These are phyloP conservation scores for Pseudocohnilembus persalinus DNA, from an alignment of 169 alveolate genomes.

Conservation along the genomic window DNA sequence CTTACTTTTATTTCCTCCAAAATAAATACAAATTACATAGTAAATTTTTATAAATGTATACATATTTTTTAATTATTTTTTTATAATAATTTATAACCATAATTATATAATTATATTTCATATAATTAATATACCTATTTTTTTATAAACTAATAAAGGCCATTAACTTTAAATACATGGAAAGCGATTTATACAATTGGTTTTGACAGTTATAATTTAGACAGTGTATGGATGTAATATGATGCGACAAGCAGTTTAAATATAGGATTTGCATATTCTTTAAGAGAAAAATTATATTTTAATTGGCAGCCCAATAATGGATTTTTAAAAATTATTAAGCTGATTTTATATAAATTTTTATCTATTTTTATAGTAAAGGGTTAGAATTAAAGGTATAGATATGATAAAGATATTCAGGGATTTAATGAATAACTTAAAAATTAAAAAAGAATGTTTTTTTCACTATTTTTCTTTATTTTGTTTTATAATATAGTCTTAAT, in stretches of 20 bases:
- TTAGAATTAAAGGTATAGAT: background rate
- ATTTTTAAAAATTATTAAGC: background rate
- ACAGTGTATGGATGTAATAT: slow-evolving; percentile 13
- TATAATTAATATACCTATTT: too few relatives aligned
- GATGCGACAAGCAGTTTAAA: slow-evolving; percentile 5
- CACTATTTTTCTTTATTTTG: background rate
- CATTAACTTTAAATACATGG: slow-evolving; percentile 10
- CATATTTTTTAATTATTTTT: too few relatives aligned
- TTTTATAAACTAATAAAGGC: too few relatives aligned
- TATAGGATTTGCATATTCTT: slow-evolving; percentile 23
- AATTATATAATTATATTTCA: too few relatives aligned
- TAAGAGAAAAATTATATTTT: slow-evolving; percentile 16
- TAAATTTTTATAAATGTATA: too few relatives aligned
- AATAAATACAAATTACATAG: slow-evolving; percentile 4
- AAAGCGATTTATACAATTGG: slow-evolving; percentile 11
- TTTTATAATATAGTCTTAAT: slow-evolving; percentile 1
- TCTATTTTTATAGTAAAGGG: slow-evolving; percentile 9
- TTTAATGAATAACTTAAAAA: slow-evolving; percentile 7
- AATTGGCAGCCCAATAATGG: slow-evolving; percentile 16
- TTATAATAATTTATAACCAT: too few relatives aligned
- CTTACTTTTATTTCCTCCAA: slow-evolving; percentile 5
- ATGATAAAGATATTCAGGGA: background rate
- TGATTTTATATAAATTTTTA: slow-evolving; percentile 3
- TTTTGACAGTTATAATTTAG: slow-evolving; percentile 1
- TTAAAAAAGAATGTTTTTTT: background rate